Conservation (phyloP, 2,329 filamentous ascomycete species). For the Alternaria dauci region DNA sequence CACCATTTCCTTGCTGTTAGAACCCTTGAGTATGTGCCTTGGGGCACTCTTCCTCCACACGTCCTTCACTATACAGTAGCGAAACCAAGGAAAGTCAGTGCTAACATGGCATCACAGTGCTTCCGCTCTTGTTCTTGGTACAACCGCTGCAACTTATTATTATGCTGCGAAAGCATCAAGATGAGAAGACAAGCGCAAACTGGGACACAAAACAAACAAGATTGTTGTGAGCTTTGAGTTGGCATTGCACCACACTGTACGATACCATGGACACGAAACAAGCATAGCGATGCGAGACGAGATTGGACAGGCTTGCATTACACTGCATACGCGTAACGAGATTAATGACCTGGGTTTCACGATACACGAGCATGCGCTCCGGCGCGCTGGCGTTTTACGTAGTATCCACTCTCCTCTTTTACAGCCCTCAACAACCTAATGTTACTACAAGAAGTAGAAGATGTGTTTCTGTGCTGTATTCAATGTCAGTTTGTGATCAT, state of each 20-base stretch:
- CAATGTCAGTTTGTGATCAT: background rate
- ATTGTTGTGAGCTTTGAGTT: background rate
- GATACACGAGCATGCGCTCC: conserved; percentile 5
- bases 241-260: background rate
- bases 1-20: background rate
- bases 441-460: background rate
- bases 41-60: background rate
- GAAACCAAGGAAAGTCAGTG: background rate
- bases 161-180: conserved; percentile 10
- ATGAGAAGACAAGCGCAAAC: background rate
- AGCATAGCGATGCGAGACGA: background rate
- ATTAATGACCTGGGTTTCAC: conserved; percentile 1
- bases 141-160: conserved; percentile 21
- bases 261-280: background rate
- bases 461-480: background rate
- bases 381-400: conserved; percentile 4
- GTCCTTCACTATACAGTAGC: background rate
- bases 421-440: background rate
- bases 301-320: background rate
- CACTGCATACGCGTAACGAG: conserved; percentile 1
- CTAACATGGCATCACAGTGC: conserved; percentile 16
- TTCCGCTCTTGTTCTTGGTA: conserved; percentile 16
- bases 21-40: conserved; percentile 6
- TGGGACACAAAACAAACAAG: background rate
- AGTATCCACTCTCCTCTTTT: conserved; percentile 6